A percentile compares a stretch with the other conserved stretches of the same genome.
Evolutionary conservation across 106 monocot species (phyloP).

Genomic region (Dendrobium chrysotoxum): DNA sequence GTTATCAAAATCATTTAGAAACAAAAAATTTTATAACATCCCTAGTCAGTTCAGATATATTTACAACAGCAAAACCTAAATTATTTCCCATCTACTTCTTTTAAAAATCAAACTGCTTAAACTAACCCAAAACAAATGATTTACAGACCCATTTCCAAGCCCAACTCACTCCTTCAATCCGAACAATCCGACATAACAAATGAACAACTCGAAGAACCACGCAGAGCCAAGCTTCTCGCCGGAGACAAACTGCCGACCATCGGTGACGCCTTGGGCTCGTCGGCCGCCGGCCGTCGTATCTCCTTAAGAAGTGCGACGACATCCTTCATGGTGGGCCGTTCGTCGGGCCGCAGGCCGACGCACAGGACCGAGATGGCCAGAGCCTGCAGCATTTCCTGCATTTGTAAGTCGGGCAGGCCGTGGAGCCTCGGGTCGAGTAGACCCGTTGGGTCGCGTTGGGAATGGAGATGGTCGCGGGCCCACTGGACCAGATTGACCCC

Average conservation of each 20-base stretch:
- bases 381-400: slow-evolving; percentile 67
- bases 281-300: slow-evolving; percentile 39
- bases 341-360: slow-evolving; percentile 40
- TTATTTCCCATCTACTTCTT: too few species aligned
- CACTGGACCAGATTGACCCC: slow-evolving; percentile 78
- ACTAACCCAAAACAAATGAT: background rate
- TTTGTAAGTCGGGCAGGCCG: slow-evolving; percentile 31
- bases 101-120: too few species aligned
- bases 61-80: too few species aligned
- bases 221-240: slow-evolving; percentile 1
- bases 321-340: slow-evolving; percentile 91
- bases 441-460: slow-evolving; percentile 24
- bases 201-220: slow-evolving; percentile 57
- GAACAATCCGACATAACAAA: slow-evolving; percentile 70
- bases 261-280: slow-evolving; percentile 26
- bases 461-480: slow-evolving; percentile 48
- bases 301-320: slow-evolving; percentile 80
- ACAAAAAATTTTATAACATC: too few species aligned
- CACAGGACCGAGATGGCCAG: slow-evolving; percentile 57
- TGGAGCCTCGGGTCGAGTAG: slow-evolving; percentile 63
- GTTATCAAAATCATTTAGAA: too few species aligned
- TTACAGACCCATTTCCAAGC: background rate
- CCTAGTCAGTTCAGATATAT: too few species aligned
- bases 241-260: background rate
- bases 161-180: slow-evolving; percentile 8